Conservation (phyloP, 1,139 yeast species). For the Candida tropicalis region DNA sequence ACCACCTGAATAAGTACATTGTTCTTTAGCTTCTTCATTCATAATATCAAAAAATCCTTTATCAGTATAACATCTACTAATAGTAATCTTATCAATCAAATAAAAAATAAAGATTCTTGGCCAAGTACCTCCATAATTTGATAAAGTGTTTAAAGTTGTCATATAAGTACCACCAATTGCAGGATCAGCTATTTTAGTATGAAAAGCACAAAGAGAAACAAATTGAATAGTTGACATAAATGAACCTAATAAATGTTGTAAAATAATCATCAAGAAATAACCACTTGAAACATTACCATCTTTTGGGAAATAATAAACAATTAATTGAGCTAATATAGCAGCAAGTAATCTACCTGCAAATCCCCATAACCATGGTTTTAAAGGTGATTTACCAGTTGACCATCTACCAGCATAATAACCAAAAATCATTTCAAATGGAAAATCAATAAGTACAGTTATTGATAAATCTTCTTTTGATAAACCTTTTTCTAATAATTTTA, state of each 20-base stretch:
- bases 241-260: conserved; percentile 83
- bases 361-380: conserved; percentile 89
- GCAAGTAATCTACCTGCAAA: conserved; percentile 82
- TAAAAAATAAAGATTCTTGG: conserved; percentile 78
- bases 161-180: conserved; percentile 95
- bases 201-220: conserved; percentile 92
- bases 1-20: conserved; percentile 61
- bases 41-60: conserved; percentile 18
- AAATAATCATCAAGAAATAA: conserved; percentile 70
- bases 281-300: conserved; percentile 44
- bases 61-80: conserved; percentile 50
- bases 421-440: conserved; percentile 93
- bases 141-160: conserved; percentile 91
- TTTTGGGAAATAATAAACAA: conserved; percentile 73
- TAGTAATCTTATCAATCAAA: conserved; percentile 78
- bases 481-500: conserved; percentile 91
- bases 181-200: conserved; percentile 94
- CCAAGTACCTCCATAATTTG: conserved; percentile 98
- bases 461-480: conserved; percentile 92
- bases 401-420: conserved; percentile 96
- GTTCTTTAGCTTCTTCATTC: conserved; percentile 41
- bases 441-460: conserved; percentile 87
- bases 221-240: conserved; percentile 96
- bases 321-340: conserved; percentile 73
- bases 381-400: conserved; percentile 75